Percentiles rank a stretch among this genome's conserved stretches.
Evolutionary conservation across 495 filamentous ascomycete species (phyloP).

Genomic region (Penicillium odoratum): DNA sequence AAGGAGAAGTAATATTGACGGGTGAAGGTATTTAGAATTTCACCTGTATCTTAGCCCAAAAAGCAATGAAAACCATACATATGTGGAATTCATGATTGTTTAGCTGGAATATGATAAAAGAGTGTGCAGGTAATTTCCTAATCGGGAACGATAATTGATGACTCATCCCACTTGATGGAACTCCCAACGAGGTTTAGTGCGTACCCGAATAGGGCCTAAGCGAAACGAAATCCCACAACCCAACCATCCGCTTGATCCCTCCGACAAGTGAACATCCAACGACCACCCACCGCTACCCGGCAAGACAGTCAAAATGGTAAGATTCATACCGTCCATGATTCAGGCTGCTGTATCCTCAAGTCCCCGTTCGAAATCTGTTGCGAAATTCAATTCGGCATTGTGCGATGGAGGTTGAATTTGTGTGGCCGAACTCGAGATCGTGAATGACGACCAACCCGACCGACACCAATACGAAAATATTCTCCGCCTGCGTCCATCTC

Average conservation of each 20-base stretch:
- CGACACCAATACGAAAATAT: not conserved
- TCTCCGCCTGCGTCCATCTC: not conserved
- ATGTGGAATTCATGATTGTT: not conserved
- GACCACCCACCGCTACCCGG: constrained; percentile 50
- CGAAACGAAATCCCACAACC: constrained; percentile 51
- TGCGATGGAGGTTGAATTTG: constrained; percentile 18
- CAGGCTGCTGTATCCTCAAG: constrained; percentile 23
- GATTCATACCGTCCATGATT: constrained; percentile 25
- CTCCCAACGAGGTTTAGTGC: constrained; percentile 33
- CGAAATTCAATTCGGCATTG: constrained; percentile 17
- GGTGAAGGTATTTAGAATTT: constrained; percentile 54
- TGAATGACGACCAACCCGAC: constrained; percentile 10
- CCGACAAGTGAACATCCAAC: constrained; percentile 51
- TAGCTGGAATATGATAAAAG: not conserved
- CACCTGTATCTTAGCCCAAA: not conserved
- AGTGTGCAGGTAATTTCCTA: constrained; percentile 3
- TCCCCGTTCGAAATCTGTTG: constrained; percentile 27
- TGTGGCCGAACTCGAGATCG: constrained; percentile 26
- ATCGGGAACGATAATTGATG: constrained; percentile 12
- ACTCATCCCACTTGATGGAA: constrained; percentile 11
- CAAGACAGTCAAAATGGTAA: constrained; percentile 63
- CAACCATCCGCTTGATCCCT: constrained; percentile 43
- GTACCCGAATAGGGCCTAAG: constrained; percentile 49
- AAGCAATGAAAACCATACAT: not conserved
- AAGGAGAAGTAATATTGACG: constrained; percentile 59